Evolutionary conservation across 2,329 filamentous ascomycete genomes (phyloP).

Genomic region (Colletotrichum sp.): DNA sequence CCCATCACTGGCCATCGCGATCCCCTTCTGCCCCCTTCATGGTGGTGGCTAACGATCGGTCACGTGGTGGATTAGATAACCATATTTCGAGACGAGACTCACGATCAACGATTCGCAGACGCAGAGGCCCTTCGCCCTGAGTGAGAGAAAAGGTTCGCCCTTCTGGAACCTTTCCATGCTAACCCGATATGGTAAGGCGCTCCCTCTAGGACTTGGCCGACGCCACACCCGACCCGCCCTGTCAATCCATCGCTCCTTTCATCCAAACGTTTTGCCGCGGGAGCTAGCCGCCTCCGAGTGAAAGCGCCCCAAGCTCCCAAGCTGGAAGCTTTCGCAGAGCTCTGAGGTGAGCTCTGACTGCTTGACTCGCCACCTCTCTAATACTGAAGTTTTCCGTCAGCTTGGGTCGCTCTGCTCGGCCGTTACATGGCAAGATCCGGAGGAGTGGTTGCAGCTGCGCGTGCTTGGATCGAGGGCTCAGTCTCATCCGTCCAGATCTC

Average conservation of each 20-base stretch:
- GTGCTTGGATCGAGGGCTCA: not conserved
- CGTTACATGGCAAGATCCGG: not conserved
- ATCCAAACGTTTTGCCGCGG: not conserved
- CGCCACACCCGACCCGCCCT: constrained; percentile 17
- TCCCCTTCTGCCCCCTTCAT: not conserved
- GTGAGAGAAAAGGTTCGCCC: not conserved
- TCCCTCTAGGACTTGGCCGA: not conserved
- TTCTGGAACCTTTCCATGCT: constrained; percentile 16
- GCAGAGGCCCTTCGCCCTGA: not conserved
- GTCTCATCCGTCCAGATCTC: not conserved
- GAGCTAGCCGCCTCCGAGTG: constrained; percentile 1
- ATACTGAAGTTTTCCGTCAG: not conserved
- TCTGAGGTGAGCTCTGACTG: not conserved
- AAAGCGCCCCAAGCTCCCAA: not conserved
- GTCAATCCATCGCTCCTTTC: not conserved
- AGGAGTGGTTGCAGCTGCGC: not conserved
- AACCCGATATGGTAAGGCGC: not conserved
- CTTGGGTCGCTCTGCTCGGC: not conserved
- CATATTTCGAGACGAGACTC: not conserved
- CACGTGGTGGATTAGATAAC: not conserved
- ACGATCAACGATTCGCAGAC: not conserved
- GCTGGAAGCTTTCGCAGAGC: not conserved
- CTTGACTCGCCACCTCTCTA: not conserved
- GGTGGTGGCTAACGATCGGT: not conserved
- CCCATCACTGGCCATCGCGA: not conserved